Evolutionary conservation across 2,329 filamentous ascomycete species (phyloP), one percentile per base, ranked within the genome.

Genomic region (Grosmannia huntii): DNA sequence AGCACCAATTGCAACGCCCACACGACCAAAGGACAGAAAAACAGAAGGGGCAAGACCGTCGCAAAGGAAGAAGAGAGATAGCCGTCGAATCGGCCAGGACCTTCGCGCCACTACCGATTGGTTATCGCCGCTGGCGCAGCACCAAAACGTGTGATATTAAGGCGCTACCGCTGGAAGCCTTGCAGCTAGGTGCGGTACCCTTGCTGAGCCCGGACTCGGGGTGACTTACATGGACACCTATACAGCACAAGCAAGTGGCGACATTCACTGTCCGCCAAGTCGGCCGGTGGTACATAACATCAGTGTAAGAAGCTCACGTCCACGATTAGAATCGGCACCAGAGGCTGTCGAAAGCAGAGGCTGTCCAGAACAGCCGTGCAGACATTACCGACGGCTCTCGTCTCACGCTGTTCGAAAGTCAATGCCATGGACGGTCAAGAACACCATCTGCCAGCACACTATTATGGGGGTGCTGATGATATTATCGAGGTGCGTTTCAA

Each of bases 401-500:
- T 23, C 23, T 10, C n/a, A 44, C 19, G n/a, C 27, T 21, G 27
- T 19, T 38, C 14, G 12, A 21, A 27, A 5, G 16, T 21, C 33
- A n/a, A 25, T 48, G 41, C 14, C 50, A 59, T 59, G 57, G 53
- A 59, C 38, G 16, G 9, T 16, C 57, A 41, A n/a, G 57, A 53
- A 38, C 9, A 56, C 53, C 7, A 53, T 1, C 10, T 38, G 25
- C 23, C 27, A 7, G 19, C 50, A 7, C 27, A 36, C 12, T 48
- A 46, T 33, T 49, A 46, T 44, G 49, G 19, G 12, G 23, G 21
- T 28, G 57, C 12, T 21, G 36, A 56, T 6, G 46, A 49, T 14
- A 48, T 27, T n/a, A 14, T 36, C 12, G 57, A 59, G 57, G 57
- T 59, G 36, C 23, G 57, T 59, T 59, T 19, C 44, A 44, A 55